Evolutionary conservation across 2,329 filamentous ascomycete species (phyloP).

Genomic region (Botrytis squamosa): DNA sequence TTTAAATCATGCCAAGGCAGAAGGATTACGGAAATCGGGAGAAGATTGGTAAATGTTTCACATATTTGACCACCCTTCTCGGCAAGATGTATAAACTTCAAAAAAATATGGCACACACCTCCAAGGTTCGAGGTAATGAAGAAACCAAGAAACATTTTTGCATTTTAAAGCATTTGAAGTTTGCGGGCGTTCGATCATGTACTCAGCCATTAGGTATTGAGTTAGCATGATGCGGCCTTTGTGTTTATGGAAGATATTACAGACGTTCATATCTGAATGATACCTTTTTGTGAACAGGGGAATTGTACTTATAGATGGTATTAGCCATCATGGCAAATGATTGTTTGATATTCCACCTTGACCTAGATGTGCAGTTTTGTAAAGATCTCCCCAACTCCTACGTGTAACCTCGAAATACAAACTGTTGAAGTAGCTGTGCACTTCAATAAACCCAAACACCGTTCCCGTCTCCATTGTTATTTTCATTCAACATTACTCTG

Average conservation of each 20-base stretch:
- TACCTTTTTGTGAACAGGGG: slow-evolving; percentile 20
- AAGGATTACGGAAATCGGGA: slow-evolving; percentile 32
- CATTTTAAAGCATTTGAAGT: slow-evolving; percentile 26
- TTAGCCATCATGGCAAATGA: slow-evolving; percentile 19
- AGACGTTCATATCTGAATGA: slow-evolving; percentile 23
- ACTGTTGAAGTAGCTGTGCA: slow-evolving; percentile 1
- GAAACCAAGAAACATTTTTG: slow-evolving; percentile 16
- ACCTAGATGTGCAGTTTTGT: background rate
- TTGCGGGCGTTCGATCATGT: slow-evolving; percentile 28
- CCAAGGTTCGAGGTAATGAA: background rate
- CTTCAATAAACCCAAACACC: background rate
- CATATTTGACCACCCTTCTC: background rate
- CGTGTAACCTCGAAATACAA: background rate
- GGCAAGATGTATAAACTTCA: background rate
- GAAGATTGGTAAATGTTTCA: slow-evolving; percentile 22
- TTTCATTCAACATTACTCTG: slow-evolving; percentile 1
- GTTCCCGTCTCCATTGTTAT: background rate
- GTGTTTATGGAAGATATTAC: slow-evolving; percentile 21
- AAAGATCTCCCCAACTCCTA: background rate
- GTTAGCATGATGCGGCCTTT: slow-evolving; percentile 18
- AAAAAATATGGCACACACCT: background rate
- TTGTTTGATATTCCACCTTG: background rate
- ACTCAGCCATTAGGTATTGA: slow-evolving; percentile 13
- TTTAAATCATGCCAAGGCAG: slow-evolving; percentile 34
- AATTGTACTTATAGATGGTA: slow-evolving; percentile 27